Evolutionary conservation across 352 stramenopile species (phyloP).

Genomic region (Phytophthora fragariae): DNA sequence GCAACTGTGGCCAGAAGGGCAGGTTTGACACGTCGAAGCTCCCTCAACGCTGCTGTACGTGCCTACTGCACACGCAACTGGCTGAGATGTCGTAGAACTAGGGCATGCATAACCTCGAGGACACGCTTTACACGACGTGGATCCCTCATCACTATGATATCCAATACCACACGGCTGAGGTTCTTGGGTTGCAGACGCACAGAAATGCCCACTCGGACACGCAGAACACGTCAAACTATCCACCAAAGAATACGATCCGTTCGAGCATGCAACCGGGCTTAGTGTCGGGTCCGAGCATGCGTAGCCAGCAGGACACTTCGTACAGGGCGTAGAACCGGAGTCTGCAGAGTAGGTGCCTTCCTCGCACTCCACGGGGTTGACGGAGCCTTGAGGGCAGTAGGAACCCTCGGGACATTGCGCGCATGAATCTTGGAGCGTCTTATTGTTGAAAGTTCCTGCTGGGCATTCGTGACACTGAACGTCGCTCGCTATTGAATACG

Average conservation of each 20-base stretch:
- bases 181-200: constrained; percentile 17
- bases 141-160: constrained; percentile 34
- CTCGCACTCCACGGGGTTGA: constrained; percentile 39
- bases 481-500: constrained; percentile 49
- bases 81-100: constrained; percentile 26
- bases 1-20: constrained; percentile 68
- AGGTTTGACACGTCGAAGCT: constrained; percentile 40
- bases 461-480: constrained; percentile 56
- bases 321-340: constrained; percentile 43
- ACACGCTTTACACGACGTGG: constrained; percentile 40
- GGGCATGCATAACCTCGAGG: constrained; percentile 45
- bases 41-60: constrained; percentile 38
- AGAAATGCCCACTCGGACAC: constrained; percentile 38
- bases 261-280: constrained; percentile 28
- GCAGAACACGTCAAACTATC: constrained; percentile 19
- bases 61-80: constrained; percentile 33
- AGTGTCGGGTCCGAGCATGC: constrained; percentile 32
- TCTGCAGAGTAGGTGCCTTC: constrained; percentile 46
- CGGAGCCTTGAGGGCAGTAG: constrained; percentile 50
- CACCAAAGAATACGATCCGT: constrained; percentile 34
- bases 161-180: constrained; percentile 29
- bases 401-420: constrained; percentile 54
- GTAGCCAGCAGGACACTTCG: constrained; percentile 43
- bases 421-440: constrained; percentile 41
- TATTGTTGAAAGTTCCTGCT: constrained; percentile 48